Base-by-base conservation (phyloP, 768 basidiomycete species). In the Rhodotorula sphaerocarpa region DNA sequence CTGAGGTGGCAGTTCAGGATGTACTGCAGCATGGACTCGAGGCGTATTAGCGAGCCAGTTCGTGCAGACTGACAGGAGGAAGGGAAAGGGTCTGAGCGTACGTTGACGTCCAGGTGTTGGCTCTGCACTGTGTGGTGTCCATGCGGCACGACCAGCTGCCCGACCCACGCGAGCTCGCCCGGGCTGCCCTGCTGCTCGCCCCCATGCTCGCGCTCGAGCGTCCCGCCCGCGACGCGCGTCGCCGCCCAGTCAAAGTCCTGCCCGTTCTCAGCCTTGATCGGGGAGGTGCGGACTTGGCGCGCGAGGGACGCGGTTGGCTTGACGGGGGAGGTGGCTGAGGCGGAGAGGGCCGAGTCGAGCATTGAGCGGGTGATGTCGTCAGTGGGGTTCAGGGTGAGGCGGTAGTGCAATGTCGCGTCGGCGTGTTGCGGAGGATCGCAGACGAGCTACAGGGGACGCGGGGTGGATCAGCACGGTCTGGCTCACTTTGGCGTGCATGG, bases 271-370 rank as follows among this genome's bases (percentile, higher is more conserved):
- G 51, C 41, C 7, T 55, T 53, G 36, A 66, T 33, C 2, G 65
- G 65, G 7, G 52, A 43, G 7, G 65, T 66, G 5, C 65, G 65
- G 28, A 51, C 25, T 20, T 59, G 47, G 23, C 65, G 47, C 12
- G 50, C 18, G 50, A 51, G 34, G 1, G 16, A 60, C 21, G 18
- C 55, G 23, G 27, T 53, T 42, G 34, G 52, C 27, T 23, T 28
- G 36, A 28, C 54, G 25, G 20, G 16, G 36, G 36, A 39, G 33
- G n/a, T n/a, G 39, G 25, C 42, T 31, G 4, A 39, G 15, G 15
- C 11, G 18, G 16, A 55, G 55, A 21, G 59, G 51, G 41, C 36
- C 36, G 36, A 39, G 16, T 39, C 36, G 36, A 39, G 36, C 36
- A 39, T 39, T 9, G 36, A 39, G 10, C 36, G 36, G 33, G 43